Base-by-base conservation (phyloP, 345 rosid genomes). In the Dovyalis caffra region DNA sequence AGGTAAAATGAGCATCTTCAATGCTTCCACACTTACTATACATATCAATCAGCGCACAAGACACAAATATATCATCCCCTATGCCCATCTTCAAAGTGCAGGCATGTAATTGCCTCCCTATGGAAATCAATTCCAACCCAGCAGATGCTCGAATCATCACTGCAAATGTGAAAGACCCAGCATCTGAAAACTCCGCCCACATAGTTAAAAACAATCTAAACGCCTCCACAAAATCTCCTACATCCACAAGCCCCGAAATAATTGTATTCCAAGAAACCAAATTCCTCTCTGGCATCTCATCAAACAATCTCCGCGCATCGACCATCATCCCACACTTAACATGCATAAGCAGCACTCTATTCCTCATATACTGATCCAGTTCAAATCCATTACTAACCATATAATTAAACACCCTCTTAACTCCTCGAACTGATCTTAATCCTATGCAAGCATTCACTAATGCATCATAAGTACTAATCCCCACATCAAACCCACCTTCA, bases 21-120 rank as follows among this genome's bases (percentile, higher is more conserved):
- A 92, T 83, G 73, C 89, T 86, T 34, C 98, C 98, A 38, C 98
- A 92, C 79, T 92, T 94, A 60, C 92, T 81, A 75, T 94, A 94
- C 98, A 92, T 92, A 78, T 94, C 90, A 16, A 92, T 89, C 85
- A 94, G 75, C 1, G 94, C 90, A 71, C 97, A 90, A 1, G 91
- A 85, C 28, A 94, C 86, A 81, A 88, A 94, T n/a, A 82, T 76
- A 70, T 92, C 82, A 63, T 80, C 82, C 33, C 72, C 76, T 3
- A 77, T 68, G 65, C 88, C 88, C 87, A 87, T 63, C 79, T 88
- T 94, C 87, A 88, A 68, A 0, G 84, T 86, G 76, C 87, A 88
- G 0, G 91, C 85, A 58, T 94, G 98, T 33, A 94, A 65, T 69
- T 94, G 96, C 78, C 82, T 86, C 61, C 97, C 97, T 2, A 76